A percentile compares a stretch with the other conserved stretches of the same genome.
Conservation (phyloP, 176 grass and related monocot species). For the Carex kokanica region DNA sequence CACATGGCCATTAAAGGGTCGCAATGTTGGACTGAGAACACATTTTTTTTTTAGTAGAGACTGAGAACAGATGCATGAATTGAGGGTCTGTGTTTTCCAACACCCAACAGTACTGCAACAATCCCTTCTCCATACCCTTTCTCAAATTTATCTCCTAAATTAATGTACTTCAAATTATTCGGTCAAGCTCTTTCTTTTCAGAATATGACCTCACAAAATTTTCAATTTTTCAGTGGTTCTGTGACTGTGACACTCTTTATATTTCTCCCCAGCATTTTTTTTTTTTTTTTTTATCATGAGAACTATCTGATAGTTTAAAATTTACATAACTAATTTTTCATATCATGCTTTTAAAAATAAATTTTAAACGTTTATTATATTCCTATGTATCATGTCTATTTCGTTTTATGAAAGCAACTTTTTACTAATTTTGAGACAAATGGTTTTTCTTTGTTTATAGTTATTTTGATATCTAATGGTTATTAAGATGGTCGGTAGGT, state of each 20-base stretch:
- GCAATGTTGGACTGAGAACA: conserved; percentile 22
- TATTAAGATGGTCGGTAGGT: background rate
- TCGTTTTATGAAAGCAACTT: background rate
- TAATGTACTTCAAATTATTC: background rate
- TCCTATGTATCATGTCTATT: background rate
- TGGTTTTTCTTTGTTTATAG: background rate
- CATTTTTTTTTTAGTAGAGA: no score
- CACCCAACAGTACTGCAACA: background rate
- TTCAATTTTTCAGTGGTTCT: background rate
- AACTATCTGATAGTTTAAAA: no score
- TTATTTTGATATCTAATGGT: background rate
- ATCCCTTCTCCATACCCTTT: background rate
- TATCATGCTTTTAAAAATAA: background rate
- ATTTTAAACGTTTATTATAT: background rate
- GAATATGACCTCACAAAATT: background rate
- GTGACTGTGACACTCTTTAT: background rate
- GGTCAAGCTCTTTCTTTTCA: background rate
- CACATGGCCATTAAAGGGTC: background rate
- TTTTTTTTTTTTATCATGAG: background rate
- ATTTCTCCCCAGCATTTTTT: background rate
- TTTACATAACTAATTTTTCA: background rate
- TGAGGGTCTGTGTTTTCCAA: conserved; percentile 21
- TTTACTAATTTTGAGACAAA: background rate
- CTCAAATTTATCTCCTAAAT: background rate
- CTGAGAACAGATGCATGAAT: conserved; percentile 1